phyloP scores from a whole-genome alignment of 176 grass and related monocot species.

The Oryza glaberrima region DNA sequence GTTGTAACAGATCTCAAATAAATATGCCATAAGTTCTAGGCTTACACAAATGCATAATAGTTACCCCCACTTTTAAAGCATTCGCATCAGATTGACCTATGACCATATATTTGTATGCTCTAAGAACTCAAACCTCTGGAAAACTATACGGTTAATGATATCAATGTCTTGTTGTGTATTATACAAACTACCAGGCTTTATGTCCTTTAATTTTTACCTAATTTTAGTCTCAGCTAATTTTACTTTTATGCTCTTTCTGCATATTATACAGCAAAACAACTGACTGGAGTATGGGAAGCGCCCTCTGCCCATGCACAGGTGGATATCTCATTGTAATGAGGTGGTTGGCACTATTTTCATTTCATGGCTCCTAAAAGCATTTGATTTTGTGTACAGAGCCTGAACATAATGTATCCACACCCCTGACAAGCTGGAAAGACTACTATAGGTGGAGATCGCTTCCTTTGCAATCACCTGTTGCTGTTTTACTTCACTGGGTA shows the following conservation, averaged over 20 bases:
- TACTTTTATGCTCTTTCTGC: slow-evolving; percentile 18
- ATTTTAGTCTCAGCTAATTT: slow-evolving; percentile 14
- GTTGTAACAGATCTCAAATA: no score
- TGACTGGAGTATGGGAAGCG: slow-evolving; percentile 76
- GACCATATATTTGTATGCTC: no score
- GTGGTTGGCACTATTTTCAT: slow-evolving; percentile 8
- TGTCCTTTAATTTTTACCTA: not conserved
- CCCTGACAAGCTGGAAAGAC: slow-evolving; percentile 76
- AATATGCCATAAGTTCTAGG: no score
- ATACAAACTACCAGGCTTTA: slow-evolving; percentile 17
- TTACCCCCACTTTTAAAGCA: no score
- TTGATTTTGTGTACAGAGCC: slow-evolving; percentile 55
- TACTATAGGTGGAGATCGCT: slow-evolving; percentile 91
- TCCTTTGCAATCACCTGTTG: slow-evolving; percentile 83
- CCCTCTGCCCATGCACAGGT: slow-evolving; percentile 86
- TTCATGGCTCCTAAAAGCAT: slow-evolving; percentile 4
- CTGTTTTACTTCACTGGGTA: slow-evolving; percentile 93
- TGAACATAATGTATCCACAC: slow-evolving; percentile 37
- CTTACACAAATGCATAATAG: no score
- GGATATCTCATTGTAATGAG: slow-evolving; percentile 1
- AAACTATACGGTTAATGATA: not conserved
- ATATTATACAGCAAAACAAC: slow-evolving; percentile 52
- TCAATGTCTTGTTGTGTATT: not conserved
- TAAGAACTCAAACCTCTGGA: no score
- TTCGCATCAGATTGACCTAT: no score